A percentile compares a stretch with the other conserved stretches of the same genome.
Evolutionary conservation across 2,329 filamentous ascomycete genomes (phyloP).

Genomic region (Triangularia setosa): DNA sequence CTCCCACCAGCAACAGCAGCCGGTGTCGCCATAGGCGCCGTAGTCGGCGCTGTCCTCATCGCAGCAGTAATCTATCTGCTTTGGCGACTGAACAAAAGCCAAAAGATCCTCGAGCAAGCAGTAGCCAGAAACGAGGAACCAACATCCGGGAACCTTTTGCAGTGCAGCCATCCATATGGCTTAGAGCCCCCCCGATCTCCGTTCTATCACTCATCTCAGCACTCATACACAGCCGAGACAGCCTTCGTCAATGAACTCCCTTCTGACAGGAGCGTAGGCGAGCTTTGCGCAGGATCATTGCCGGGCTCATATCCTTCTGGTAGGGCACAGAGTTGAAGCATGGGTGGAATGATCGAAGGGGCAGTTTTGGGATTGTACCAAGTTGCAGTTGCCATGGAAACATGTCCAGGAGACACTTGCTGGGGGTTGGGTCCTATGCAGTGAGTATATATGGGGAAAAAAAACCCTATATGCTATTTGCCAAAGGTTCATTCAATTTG

Average conservation of each 20-base stretch:
- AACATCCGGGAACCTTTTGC: neutral
- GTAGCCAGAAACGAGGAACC: neutral
- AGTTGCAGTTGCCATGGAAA: too few relatives aligned
- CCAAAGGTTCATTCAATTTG: too few relatives aligned
- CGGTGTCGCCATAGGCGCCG: constrained; percentile 11
- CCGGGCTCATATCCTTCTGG: neutral
- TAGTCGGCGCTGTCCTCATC: constrained; percentile 5
- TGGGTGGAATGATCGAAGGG: too few relatives aligned
- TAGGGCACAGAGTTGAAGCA: too few relatives aligned
- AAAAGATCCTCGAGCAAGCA: neutral
- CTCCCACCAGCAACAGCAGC: constrained; percentile 7
- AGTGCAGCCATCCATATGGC: neutral
- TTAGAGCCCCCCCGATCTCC: neutral
- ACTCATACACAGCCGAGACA: neutral
- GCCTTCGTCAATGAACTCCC: neutral
- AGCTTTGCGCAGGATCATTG: neutral
- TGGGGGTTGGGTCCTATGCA: too few relatives aligned
- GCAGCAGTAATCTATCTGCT: constrained; percentile 8
- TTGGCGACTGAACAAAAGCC: constrained; percentile 14
- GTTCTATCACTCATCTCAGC: neutral
- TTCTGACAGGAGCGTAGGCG: neutral
- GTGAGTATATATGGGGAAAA: too few relatives aligned
- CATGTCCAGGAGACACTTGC: too few relatives aligned
- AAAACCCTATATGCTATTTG: too few relatives aligned
- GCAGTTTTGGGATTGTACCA: too few relatives aligned